Evolutionary conservation across 495 filamentous ascomycete species (phyloP).

Genomic region (Xylaria cubensis): DNA sequence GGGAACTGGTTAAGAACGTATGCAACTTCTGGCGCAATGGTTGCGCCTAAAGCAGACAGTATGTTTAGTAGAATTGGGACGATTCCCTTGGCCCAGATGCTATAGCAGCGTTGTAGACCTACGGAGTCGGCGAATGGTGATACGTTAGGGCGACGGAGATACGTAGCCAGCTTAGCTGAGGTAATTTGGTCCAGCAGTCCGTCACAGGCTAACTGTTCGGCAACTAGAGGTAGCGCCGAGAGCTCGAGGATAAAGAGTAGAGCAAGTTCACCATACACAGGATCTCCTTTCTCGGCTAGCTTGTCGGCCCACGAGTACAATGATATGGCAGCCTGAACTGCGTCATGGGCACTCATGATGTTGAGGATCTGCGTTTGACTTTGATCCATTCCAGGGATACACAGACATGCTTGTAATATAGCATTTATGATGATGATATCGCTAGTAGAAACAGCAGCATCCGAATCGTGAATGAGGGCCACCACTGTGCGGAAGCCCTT

Average conservation of each 20-base stretch:
- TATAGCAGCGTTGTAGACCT: constrained; percentile 67
- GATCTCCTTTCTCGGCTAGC: constrained; percentile 75
- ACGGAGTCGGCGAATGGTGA: constrained; percentile 66
- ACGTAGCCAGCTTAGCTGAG: constrained; percentile 74
- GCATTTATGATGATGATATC: constrained; percentile 91
- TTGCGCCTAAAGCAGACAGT: constrained; percentile 76
- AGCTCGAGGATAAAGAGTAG: constrained; percentile 88
- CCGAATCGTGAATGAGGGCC: constrained; percentile 69
- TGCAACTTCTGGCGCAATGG: constrained; percentile 81
- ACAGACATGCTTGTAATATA: constrained; percentile 81
- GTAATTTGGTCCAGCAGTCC: constrained; percentile 78
- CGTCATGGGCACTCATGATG: constrained; percentile 68
- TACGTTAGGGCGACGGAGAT: constrained; percentile 72
- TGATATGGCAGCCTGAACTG: constrained; percentile 79
- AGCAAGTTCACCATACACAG: constrained; percentile 91
- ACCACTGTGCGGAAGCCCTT: constrained; percentile 81
- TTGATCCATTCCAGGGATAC: constrained; percentile 68
- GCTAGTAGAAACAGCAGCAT: constrained; percentile 56
- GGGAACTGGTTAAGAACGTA: constrained; percentile 87
- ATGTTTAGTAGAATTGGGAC: constrained; percentile 91
- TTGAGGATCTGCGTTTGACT: constrained; percentile 69
- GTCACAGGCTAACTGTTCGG: constrained; percentile 87
- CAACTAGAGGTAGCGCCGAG: constrained; percentile 78
- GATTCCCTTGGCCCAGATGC: constrained; percentile 87
- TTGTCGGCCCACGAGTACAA: constrained; percentile 95